Percentiles rank a stretch among this genome's conserved stretches.
Conservation (phyloP, 768 basidiomycete genomes). For the Lanmaoa pseudosensibilis region DNA sequence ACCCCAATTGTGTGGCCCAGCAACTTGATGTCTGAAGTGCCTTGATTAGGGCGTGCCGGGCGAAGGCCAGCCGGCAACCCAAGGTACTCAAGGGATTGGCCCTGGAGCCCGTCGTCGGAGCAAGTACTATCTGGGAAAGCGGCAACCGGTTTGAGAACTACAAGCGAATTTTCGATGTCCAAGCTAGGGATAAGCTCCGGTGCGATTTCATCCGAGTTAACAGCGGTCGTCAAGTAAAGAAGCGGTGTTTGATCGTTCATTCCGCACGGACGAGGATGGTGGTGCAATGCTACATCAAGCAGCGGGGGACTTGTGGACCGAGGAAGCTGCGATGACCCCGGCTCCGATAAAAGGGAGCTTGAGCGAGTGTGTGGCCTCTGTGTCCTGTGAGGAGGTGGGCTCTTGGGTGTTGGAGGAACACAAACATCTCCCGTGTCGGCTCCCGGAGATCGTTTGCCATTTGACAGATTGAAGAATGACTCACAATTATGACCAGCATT, state of each 20-base stretch:
- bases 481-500: conserved; percentile 2
- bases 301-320: not conserved
- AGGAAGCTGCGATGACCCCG: not conserved
- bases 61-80: conserved; percentile 26
- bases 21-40: not conserved
- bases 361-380: not conserved
- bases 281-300: conserved; percentile 4
- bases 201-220: conserved; percentile 28
- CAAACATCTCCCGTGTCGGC: not conserved
- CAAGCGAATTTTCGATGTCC: conserved; percentile 26
- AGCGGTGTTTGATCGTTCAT: conserved; percentile 40
- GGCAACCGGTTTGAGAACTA: not conserved
- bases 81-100: conserved; percentile 3
- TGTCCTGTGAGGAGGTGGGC: conserved; percentile 19
- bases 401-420: conserved; percentile 35
- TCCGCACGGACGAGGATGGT: conserved; percentile 39
- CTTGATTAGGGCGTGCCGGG: not conserved
- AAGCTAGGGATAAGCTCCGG: conserved; percentile 32
- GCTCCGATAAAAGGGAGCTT: not conserved
- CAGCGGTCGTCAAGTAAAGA: conserved; percentile 37
- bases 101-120: not conserved
- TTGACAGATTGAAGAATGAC: conserved; percentile 5
- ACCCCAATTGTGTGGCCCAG: conserved; percentile 50
- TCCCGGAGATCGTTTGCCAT: conserved; percentile 7
- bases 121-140: not conserved